These are phyloP conservation scores for Metroxylon sagu DNA, from an alignment of 176 grass and related monocot genomes.

Conservation along the genomic window DNA sequence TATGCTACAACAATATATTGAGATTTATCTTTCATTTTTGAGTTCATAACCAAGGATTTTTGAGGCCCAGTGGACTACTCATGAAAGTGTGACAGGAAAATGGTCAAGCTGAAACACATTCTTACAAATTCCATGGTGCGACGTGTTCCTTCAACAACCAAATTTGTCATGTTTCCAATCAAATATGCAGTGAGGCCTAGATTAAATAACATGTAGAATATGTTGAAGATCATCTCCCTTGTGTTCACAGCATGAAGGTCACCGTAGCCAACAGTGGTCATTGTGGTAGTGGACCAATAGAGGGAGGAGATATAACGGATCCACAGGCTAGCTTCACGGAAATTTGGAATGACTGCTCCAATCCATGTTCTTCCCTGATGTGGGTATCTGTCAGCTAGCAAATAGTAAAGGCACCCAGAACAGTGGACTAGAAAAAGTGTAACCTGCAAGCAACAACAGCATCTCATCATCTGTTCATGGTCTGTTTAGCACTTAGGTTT, in stretches of 20 bases:
- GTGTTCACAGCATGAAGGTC: constrained; percentile 90
- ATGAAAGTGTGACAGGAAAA: too few relatives aligned
- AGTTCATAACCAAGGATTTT: too few relatives aligned
- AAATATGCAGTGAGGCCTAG: constrained; percentile 85
- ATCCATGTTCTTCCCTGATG: constrained; percentile 84
- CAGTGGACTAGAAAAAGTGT: constrained; percentile 89
- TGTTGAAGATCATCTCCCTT: constrained; percentile 94
- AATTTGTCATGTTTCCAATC: constrained; percentile 99
- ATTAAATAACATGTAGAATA: constrained; percentile 98
- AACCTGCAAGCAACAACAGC: constrained; percentile 30
- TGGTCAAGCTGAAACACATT: neutral
- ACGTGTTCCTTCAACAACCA: constrained; percentile 90
- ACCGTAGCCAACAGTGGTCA: constrained; percentile 98
- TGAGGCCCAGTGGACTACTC: too few relatives aligned
- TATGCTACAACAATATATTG: too few relatives aligned
- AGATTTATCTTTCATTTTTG: too few relatives aligned
- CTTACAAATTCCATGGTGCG: constrained; percentile 99
- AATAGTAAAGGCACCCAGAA: constrained; percentile 77
- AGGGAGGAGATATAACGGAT: constrained; percentile 81
- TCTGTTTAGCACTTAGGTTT: too few relatives aligned
- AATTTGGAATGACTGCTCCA: constrained; percentile 72
- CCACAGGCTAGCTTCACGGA: constrained; percentile 63
- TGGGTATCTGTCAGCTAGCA: constrained; percentile 77
- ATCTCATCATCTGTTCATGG: too few relatives aligned
- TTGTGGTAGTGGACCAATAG: constrained; percentile 96